phyloP scores from a whole-genome alignment of 2,329 filamentous ascomycete genomes.

The Coleophoma crateriformis region DNA sequence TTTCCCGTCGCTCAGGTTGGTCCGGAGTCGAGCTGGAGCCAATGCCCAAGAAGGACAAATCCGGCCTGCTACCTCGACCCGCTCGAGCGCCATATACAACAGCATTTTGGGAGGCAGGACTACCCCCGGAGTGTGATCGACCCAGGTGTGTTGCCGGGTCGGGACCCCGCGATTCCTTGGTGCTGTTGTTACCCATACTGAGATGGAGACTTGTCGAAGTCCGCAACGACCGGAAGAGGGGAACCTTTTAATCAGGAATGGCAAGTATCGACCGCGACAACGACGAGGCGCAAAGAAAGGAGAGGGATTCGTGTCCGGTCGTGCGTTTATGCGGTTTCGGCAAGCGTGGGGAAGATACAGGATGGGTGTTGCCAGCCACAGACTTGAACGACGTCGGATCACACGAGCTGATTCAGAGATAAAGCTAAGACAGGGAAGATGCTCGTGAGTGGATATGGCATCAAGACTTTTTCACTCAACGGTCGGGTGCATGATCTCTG shows the following conservation, averaged over 20 bases:
- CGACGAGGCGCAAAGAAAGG: background rate
- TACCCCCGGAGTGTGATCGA: conserved; percentile 11
- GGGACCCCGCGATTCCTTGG: conserved; percentile 21
- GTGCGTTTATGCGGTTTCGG: conserved; percentile 17
- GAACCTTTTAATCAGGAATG: background rate
- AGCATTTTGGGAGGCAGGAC: conserved; percentile 15
- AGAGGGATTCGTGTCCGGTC: conserved; percentile 12
- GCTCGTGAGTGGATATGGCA: conserved; percentile 1
- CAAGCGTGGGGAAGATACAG: conserved; percentile 18
- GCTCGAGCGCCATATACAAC: conserved; percentile 17
- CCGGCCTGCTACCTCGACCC: conserved; percentile 22
- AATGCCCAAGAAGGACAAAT: conserved; percentile 26
- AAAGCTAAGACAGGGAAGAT: conserved; percentile 4
- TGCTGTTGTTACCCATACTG: conserved; percentile 26
- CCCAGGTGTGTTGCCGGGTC: conserved; percentile 14
- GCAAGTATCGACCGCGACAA: conserved; percentile 21
- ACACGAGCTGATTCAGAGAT: conserved; percentile 14
- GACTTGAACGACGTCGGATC: conserved; percentile 3
- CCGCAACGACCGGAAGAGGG: conserved; percentile 13
- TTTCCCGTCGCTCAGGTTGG: conserved; percentile 61
- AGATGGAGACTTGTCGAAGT: conserved; percentile 2
- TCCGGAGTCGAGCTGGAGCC: conserved; percentile 18
- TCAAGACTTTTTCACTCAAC: conserved; percentile 12
- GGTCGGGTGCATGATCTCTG: conserved; percentile 13
- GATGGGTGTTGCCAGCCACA: background rate